Evolutionary conservation across 192 early-diverging fungal genomes (phyloP), one percentile per base, ranked within the genome.

Genomic region (Physocladia obscura): DNA sequence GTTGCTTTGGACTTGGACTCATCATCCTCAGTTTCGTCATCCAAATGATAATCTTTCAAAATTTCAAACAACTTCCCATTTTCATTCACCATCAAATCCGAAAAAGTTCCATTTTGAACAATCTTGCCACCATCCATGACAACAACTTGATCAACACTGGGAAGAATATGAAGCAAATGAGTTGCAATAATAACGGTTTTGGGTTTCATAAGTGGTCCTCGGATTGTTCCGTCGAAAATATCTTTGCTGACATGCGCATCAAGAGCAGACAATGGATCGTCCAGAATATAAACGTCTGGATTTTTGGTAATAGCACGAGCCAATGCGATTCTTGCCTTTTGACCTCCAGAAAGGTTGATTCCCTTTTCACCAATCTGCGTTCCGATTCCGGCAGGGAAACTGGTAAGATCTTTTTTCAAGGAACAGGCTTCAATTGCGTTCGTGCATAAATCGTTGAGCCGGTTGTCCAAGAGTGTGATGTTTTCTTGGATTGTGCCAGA

Each of bases 331-430:
- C 84, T 88, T 30, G 89, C 87, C 74, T 93, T 95, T 57, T 98
- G 96, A 17, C 96, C 96, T 69, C 96, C 96, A 32, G 90, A 92
- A 15, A 98, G 80, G 39, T 91, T 95, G 69, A 95, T 89, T 31
- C 96, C 96, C 63, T 87, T 85, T 75, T 95, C 93, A 39, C 94
- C 93, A 77, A 94, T 92, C 83, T 93, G 90, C n/a, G 92, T 94
- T 77, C 87, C 77, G 74, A 94, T 91, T 27, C 92, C 93, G 38
- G 79, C 80, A 21, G 84, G 74, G 44, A 95, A 74, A 17, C 89
- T 89, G 11, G 82, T 83, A 35, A 96, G 76, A 78, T 96, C 94
- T 30, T 79, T 78, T 13, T 77, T 79, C 31, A 96, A 79, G 11
- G 86, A 82, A 71, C 93, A 94, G 22, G 85, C 87, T 26, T 89